These are phyloP conservation scores for Penicillium sp. DNA, from an alignment of 2,329 filamentous ascomycete species.

Conservation along the genomic window DNA sequence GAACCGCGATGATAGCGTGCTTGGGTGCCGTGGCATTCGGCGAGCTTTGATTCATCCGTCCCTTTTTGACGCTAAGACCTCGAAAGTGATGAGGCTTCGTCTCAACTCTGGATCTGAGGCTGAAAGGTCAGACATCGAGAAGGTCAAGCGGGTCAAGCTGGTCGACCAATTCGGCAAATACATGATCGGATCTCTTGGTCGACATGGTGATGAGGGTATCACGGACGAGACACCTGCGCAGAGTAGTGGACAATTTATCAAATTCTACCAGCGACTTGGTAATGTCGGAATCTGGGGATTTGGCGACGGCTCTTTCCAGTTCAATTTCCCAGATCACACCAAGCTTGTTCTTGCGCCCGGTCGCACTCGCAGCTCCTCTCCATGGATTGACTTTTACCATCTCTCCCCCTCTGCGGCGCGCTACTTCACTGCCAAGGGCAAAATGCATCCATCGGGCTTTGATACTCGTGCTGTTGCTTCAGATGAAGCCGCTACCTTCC, in stretches of 20 bases:
- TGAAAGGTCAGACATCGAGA: slow-evolving; percentile 49
- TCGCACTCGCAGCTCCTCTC: slow-evolving; percentile 43
- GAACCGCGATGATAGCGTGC: slow-evolving; percentile 41
- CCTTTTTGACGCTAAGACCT: slow-evolving; percentile 44
- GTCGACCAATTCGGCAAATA: slow-evolving; percentile 57
- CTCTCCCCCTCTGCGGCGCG: slow-evolving; percentile 51
- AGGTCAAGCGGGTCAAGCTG: slow-evolving; percentile 53
- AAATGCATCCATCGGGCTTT: slow-evolving; percentile 49
- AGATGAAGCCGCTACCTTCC: slow-evolving; percentile 46
- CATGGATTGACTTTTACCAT: slow-evolving; percentile 55
- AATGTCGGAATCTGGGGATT: slow-evolving; percentile 60
- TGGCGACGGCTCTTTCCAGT: slow-evolving; percentile 54
- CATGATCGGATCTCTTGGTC: slow-evolving; percentile 54
- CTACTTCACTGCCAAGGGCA: slow-evolving; percentile 46
- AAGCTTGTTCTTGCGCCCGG: slow-evolving; percentile 53
- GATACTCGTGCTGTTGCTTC: slow-evolving; percentile 48
- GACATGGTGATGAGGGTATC: slow-evolving; percentile 43
- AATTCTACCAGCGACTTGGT: slow-evolving; percentile 56
- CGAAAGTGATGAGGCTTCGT: slow-evolving; percentile 41
- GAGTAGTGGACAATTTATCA: slow-evolving; percentile 48
- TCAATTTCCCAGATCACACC: slow-evolving; percentile 58
- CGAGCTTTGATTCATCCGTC: slow-evolving; percentile 46
- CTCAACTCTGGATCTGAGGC: slow-evolving; percentile 36
- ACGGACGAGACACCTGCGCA: slow-evolving; percentile 31
- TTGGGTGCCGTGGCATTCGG: slow-evolving; percentile 44